A percentile compares a stretch with the other conserved stretches of the same genome.
These are phyloP conservation scores for Diaporthe capsici DNA, from an alignment of 2,329 filamentous ascomycete species.

Conservation along the genomic window DNA sequence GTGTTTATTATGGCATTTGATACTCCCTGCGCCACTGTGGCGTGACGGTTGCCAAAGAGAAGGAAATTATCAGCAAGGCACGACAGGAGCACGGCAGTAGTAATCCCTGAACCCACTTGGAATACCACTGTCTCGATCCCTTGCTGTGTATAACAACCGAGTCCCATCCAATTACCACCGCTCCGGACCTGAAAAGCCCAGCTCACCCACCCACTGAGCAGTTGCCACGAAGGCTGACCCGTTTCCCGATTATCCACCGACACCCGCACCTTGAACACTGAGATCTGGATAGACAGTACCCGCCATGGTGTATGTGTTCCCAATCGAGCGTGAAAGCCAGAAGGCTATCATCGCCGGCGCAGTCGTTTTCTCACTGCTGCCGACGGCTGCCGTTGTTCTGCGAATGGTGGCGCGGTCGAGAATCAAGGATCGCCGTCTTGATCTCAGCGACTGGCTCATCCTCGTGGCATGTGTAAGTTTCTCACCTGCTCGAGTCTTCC, in stretches of 20 bases:
- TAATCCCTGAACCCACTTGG: neutral
- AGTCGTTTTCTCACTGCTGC: conserved; percentile 18
- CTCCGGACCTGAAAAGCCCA: neutral
- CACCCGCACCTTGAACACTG: neutral
- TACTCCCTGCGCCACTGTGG: neutral
- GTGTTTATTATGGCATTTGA: neutral
- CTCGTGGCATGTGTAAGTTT: conserved; percentile 12
- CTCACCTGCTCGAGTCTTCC: neutral
- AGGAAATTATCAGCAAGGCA: neutral
- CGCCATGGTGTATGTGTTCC: conserved; percentile 18
- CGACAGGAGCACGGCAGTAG: neutral
- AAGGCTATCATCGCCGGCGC: conserved; percentile 24
- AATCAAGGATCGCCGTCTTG: neutral
- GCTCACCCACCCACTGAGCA: neutral
- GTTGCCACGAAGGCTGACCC: conserved; percentile 10
- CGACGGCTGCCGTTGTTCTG: neutral
- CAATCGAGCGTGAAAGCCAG: conserved; percentile 5
- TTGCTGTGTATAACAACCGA: conserved; percentile 11
- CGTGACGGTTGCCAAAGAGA: neutral
- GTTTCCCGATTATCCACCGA: neutral
- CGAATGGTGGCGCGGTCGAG: conserved; percentile 21
- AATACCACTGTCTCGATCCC: neutral
- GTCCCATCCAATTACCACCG: neutral
- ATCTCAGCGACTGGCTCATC: conserved; percentile 27
- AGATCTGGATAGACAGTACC: conserved; percentile 6